Base-by-base conservation (phyloP, 1,284 basidiomycete genomes). In the Heimioporus punctisporus region DNA sequence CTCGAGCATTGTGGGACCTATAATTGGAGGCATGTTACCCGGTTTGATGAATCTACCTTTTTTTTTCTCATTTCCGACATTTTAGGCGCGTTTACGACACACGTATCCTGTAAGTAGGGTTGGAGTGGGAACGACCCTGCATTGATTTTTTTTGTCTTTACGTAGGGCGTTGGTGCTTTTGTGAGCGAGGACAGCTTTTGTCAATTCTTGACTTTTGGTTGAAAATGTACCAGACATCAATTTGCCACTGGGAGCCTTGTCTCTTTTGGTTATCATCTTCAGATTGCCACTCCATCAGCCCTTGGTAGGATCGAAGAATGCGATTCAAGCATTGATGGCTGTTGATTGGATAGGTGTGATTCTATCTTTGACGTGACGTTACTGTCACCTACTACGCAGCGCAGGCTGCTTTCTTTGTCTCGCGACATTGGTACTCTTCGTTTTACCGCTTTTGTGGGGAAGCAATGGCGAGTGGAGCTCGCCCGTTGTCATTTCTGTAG, bases 181-280 rank as follows among this genome's bases (percentile, higher is more conserved):
- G 59, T 60, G 50, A 52, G 51, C 15, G 28, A 26, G 30, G n/a
- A n/a, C n/a, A n/a, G n/a, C n/a, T n/a, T n/a, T n/a, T n/a, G n/a
- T n/a, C n/a, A n/a, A n/a, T n/a, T n/a, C n/a, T n/a, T n/a, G n/a
- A n/a, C n/a, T n/a, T n/a, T n/a, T n/a, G n/a, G n/a, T n/a, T n/a
- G n/a, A n/a, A n/a, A n/a, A n/a, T n/a, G n/a, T n/a, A n/a, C n/a
- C 34, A 62, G 54, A 62, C 24, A 54, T 62, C 21, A 60, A 60
- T 50, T 21, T 62, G 7, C 60, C 60, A 4, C 26, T 62, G 17
- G 51, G 60, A 19, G 45, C 47, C 4, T 42, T 56, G 30, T 53
- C 56, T 24, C 48, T 26, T 24, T 43, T 52, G 47, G 44, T 54
- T 23, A 48, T 54, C 12, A 17, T 40, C 24, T 40, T 54, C 24